Evolutionary conservation across 139 green algal species (phyloP), one percentile per base, ranked within the genome.

Genomic region (Spirogloea muscicola): DNA sequence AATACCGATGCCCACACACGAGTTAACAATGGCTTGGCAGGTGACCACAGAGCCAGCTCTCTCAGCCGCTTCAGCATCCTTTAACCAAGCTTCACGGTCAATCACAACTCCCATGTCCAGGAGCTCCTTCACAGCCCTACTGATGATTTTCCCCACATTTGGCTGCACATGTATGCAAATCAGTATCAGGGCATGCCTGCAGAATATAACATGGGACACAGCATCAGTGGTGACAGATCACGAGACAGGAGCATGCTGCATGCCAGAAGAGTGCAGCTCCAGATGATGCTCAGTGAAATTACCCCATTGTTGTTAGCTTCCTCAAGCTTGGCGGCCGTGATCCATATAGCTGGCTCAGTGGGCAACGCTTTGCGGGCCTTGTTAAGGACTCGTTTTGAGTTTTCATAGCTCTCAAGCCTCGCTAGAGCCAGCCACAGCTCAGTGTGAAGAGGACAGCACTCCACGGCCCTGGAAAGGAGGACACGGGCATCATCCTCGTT

Each of bases 371-470:
- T 87, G 18, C 92, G 88, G 43, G 94, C 94, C 55, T 87, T 89
- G 87, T 99, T 99, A 9, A 99, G 81, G 55, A 97, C 91, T 86
- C 95, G 96, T 33, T 90, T 89, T 0, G 93, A 91, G 43, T 94
- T 93, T 25, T 96, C 91, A 74, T 96, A 96, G 4, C 82, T 90
- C 80, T 98, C 93, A 55, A 99, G 85, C 18, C 87, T 83, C 0
- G 93, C 94, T 57, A 99, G 85, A 0, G 94, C 94, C 74, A 99
- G 86, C 93, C 94, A 98, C 40, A 99, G 84, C 72, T 99, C 94
- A 60, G 94, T 87, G 58, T 97, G 93, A 81, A 93, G 87, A 73
- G 76, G 83, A 31, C 79, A 86, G 41, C 94, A 99, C 88, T 99
- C 94, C 66, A 97, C 92, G 3, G 94, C 94, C 6, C 94, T 78